Percentiles rank a stretch among this genome's conserved stretches.
These are phyloP conservation scores for Phoma sp. DNA, from an alignment of 2,329 filamentous ascomycete species.

Conservation along the genomic window DNA sequence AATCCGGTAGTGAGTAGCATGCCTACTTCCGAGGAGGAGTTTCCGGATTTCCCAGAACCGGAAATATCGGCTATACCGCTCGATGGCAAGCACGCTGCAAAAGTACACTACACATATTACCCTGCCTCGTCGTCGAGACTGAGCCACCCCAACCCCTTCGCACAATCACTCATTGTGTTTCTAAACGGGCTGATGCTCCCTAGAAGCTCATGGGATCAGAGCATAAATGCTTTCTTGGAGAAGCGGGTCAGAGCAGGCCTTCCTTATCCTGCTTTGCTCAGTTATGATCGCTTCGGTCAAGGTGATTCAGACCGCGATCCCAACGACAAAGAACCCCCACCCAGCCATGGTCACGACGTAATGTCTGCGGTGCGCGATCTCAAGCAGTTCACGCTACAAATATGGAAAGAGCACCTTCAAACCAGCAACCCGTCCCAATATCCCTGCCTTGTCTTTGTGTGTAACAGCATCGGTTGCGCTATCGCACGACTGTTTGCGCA, in stretches of 20 bases:
- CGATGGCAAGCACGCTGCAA: slow-evolving; percentile 38
- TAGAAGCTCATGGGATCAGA: slow-evolving; percentile 47
- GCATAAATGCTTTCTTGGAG: slow-evolving; percentile 41
- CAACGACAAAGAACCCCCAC: slow-evolving; percentile 37
- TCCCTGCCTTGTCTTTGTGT: slow-evolving; percentile 53
- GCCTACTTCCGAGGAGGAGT: slow-evolving; percentile 36
- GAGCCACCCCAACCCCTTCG: slow-evolving; percentile 40
- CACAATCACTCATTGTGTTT: slow-evolving; percentile 51
- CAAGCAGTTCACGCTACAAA: slow-evolving; percentile 52
- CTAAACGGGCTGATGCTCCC: slow-evolving; percentile 54
- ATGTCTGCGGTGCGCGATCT: slow-evolving; percentile 54
- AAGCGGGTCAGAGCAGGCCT: slow-evolving; percentile 31
- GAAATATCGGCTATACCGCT: slow-evolving; percentile 36
- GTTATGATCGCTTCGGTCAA: slow-evolving; percentile 66
- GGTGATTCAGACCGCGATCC: slow-evolving; percentile 59
- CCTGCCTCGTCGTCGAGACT: slow-evolving; percentile 34
- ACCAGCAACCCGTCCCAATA: slow-evolving; percentile 42
- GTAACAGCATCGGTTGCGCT: slow-evolving; percentile 61
- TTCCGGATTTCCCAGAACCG: slow-evolving; percentile 39
- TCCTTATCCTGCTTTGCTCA: slow-evolving; percentile 54
- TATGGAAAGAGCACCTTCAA: slow-evolving; percentile 45
- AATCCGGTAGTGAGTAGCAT: slow-evolving; percentile 18
- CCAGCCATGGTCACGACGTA: slow-evolving; percentile 57
- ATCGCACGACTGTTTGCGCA: slow-evolving; percentile 61
- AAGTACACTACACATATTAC: slow-evolving; percentile 45